Percentiles rank a stretch among this genome's conserved stretches.
Conservation (phyloP, 441 rosid genomes). For the Viola pubescens region DNA sequence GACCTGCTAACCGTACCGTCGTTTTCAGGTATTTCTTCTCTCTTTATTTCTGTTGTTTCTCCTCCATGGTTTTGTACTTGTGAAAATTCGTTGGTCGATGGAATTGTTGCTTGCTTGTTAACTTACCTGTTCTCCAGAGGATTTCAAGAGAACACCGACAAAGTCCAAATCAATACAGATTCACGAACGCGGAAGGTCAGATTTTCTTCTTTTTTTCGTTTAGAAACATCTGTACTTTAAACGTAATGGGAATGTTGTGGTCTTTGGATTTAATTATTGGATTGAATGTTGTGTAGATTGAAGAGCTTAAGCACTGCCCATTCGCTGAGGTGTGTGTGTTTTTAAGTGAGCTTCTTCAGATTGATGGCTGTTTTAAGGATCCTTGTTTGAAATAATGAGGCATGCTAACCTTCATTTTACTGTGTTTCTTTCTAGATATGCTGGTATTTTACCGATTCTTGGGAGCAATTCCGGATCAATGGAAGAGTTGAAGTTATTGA, state of each 20-base stretch:
- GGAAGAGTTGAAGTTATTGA: slow-evolving; percentile 44
- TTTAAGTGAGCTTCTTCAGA: not conserved
- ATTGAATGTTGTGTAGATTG: slow-evolving; percentile 38
- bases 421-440: too few relatives aligned
- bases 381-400: too few relatives aligned
- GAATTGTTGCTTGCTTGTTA: not conserved
- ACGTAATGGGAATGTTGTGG: not conserved
- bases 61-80: not conserved
- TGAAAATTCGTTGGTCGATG: not conserved
- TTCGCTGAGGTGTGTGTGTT: slow-evolving; percentile 60
- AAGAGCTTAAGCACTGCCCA: slow-evolving; percentile 68
- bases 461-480: too few relatives aligned
- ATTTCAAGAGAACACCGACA: slow-evolving; percentile 52
- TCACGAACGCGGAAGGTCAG: slow-evolving; percentile 55
- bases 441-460: too few relatives aligned
- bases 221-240: not conserved
- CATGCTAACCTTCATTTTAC: too few relatives aligned
- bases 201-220: not conserved
- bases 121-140: slow-evolving; percentile 39
- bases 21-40: slow-evolving; percentile 52
- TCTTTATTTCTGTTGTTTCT: not conserved
- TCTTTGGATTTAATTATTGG: slow-evolving; percentile 3
- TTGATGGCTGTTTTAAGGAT: too few relatives aligned
- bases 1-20: slow-evolving; percentile 81
- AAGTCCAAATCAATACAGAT: slow-evolving; percentile 64